These are phyloP conservation scores for Tolypocladium endophyticum DNA, from an alignment of 2,329 filamentous ascomycete genomes.

Conservation along the genomic window DNA sequence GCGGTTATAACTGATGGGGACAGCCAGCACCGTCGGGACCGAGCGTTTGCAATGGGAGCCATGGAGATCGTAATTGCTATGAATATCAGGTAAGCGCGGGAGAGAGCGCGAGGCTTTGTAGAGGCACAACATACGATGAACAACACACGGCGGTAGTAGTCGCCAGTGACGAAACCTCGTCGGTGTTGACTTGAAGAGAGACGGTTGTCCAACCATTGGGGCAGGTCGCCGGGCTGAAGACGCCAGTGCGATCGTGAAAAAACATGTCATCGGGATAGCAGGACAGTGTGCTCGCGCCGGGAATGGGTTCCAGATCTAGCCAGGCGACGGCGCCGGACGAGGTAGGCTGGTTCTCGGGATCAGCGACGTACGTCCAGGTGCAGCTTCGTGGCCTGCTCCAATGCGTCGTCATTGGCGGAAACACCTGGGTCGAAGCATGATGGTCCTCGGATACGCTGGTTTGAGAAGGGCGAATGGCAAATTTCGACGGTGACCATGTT, in stretches of 20 bases:
- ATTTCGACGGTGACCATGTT: conserved; percentile 5
- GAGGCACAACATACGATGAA: conserved; percentile 25
- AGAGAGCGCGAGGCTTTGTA: not conserved
- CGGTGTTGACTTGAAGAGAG: conserved; percentile 17
- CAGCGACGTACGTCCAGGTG: conserved; percentile 27
- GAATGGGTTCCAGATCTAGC: conserved; percentile 24
- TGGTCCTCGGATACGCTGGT: conserved; percentile 2
- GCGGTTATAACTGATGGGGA: conserved; percentile 24
- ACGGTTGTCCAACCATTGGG: conserved; percentile 29
- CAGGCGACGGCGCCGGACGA: conserved; percentile 21
- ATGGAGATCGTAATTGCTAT: conserved; percentile 23
- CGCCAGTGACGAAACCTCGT: conserved; percentile 14
- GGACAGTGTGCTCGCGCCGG: conserved; percentile 25
- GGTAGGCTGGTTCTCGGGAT: conserved; percentile 11
- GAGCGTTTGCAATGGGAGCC: conserved; percentile 23
- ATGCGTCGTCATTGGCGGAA: conserved; percentile 26
- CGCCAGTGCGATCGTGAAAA: conserved; percentile 21
- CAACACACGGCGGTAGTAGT: conserved; percentile 30
- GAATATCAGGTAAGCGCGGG: conserved; percentile 6
- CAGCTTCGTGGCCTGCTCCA: conserved; percentile 25
- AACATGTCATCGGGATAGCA: conserved; percentile 32
- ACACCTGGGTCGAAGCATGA: conserved; percentile 9
- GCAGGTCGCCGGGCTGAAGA: conserved; percentile 29
- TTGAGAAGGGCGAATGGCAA: not conserved
- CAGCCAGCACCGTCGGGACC: conserved; percentile 23